Evolutionary conservation across 2,329 filamentous ascomycete species (phyloP).

Genomic region (Trichoderma sp.): DNA sequence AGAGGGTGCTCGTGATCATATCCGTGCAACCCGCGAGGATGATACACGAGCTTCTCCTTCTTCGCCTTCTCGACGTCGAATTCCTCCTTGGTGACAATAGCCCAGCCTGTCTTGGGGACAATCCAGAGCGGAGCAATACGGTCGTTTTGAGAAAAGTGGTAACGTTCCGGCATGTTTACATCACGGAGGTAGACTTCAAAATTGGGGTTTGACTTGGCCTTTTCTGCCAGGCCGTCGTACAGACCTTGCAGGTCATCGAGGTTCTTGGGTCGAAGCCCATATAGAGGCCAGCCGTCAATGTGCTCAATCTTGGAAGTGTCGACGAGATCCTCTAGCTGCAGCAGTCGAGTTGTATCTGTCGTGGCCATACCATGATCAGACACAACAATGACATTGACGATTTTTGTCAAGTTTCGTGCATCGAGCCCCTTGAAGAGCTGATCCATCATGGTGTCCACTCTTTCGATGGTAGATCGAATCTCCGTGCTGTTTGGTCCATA

Average conservation of each 20-base stretch:
- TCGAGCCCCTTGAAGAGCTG: slow-evolving; percentile 73
- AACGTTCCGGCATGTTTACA: slow-evolving; percentile 84
- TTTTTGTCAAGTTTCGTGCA: slow-evolving; percentile 75
- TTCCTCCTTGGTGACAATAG: slow-evolving; percentile 76
- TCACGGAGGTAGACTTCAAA: slow-evolving; percentile 87
- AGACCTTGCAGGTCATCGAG: slow-evolving; percentile 62
- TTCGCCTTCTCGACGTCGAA: slow-evolving; percentile 68
- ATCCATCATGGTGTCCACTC: slow-evolving; percentile 82
- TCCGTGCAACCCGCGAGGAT: slow-evolving; percentile 82
- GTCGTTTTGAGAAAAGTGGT: slow-evolving; percentile 83
- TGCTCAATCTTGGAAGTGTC: slow-evolving; percentile 76
- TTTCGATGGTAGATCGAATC: slow-evolving; percentile 71
- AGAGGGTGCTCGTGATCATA: slow-evolving; percentile 94
- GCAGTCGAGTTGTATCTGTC: slow-evolving; percentile 72
- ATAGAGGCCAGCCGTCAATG: slow-evolving; percentile 90
- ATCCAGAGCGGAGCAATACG: slow-evolving; percentile 96
- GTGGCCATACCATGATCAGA: slow-evolving; percentile 99
- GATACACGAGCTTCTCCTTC: slow-evolving; percentile 64
- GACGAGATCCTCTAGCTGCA: slow-evolving; percentile 87
- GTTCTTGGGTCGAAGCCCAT: slow-evolving; percentile 79
- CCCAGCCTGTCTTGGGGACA: slow-evolving; percentile 88
- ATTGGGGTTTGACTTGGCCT: slow-evolving; percentile 60
- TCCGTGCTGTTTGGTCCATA: slow-evolving; percentile 95
- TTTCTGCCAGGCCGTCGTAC: slow-evolving; percentile 58
- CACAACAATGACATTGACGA: slow-evolving; percentile 94